Evolutionary conservation across 2,329 filamentous ascomycete genomes (phyloP), one percentile per base, ranked within the genome.

Genomic region (Fusarium sp.): DNA sequence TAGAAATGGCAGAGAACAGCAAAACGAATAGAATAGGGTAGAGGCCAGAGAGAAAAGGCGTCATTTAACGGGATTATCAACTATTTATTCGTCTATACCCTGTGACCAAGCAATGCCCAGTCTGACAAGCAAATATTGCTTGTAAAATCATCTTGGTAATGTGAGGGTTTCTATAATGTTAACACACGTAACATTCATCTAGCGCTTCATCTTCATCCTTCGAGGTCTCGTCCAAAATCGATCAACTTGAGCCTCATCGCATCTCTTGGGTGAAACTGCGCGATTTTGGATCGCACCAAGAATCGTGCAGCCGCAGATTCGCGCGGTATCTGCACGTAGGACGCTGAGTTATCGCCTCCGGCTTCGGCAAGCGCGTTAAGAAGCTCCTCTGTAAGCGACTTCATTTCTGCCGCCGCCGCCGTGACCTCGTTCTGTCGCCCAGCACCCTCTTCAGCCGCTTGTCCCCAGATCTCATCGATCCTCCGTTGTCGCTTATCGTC

Each of bases 291-390:
- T 58, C 89, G 80, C 34, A 91, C 87, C 23, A 91, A 80, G 72
- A 91, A 91, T 67, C 89, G 84, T 4, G 86, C 86, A 14, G 88
- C 87, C 4, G 89, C 88, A 46, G 88, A 88, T 73, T 91, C 89
- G 59, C 85, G 83, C 18, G 81, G 71, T n/a, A 91, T 79, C 49
- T 81, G 81, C 49, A 91, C 83, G 73, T 90, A 91, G 2, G 86
- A 84, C 18, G 85, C 84, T 45, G 84, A 84, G 58, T 80, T 85
- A 70, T 87, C 84, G 1, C 86, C 87, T 37, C 81, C 83, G 0
- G 86, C 84, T 58, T 87, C 84, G 49, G 85, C 81, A 16, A 89
- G 81, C 62, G 81, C 82, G 74, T 91, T 90, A 53, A 91, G 82
- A 10, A 91, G 81, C 66, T 85, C 82, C 73, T 91, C 88, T 1